phyloP scores from a whole-genome alignment of 2,329 filamentous ascomycete genomes.

The Fusarium sublunatum region DNA sequence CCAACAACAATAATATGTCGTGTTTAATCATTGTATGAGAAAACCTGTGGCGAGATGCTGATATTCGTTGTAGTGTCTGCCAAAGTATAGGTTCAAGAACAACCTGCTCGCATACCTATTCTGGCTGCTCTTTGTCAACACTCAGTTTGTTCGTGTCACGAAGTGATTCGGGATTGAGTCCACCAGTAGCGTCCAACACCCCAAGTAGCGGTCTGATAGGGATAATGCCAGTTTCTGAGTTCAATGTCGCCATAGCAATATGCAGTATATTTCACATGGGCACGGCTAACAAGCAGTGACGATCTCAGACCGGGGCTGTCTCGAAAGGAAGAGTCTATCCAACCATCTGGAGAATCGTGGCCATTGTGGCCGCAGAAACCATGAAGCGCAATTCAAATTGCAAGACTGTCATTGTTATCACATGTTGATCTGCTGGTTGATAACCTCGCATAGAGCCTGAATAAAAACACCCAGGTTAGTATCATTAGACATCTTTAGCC shows the following conservation, averaged over 20 bases:
- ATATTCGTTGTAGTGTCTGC: not conserved
- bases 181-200: not conserved
- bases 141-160: not conserved
- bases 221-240: not conserved
- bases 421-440: slow-evolving; percentile 8
- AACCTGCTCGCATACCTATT: no score
- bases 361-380: slow-evolving; percentile 9
- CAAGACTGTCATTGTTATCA: not conserved
- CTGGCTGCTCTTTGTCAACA: not conserved
- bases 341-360: not conserved
- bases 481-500: slow-evolving; percentile 26
- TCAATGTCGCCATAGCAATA: not conserved
- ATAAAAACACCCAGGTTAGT: slow-evolving; percentile 17
- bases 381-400: slow-evolving; percentile 6
- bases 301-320: slow-evolving; percentile 6
- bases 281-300: slow-evolving; percentile 10
- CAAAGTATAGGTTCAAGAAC: not conserved
- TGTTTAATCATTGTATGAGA: not conserved
- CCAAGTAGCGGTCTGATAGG: slow-evolving; percentile 31
- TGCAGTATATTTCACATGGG: slow-evolving; percentile 14
- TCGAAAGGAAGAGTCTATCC: not conserved
- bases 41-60: not conserved
- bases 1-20: not conserved
- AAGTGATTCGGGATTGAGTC: not conserved
- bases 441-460: slow-evolving; percentile 30